Percentiles rank a stretch among this genome's conserved stretches.
Evolutionary conservation across 176 grass and related monocot genomes (phyloP).

Genomic region (Hsuehochloa calcarea): DNA sequence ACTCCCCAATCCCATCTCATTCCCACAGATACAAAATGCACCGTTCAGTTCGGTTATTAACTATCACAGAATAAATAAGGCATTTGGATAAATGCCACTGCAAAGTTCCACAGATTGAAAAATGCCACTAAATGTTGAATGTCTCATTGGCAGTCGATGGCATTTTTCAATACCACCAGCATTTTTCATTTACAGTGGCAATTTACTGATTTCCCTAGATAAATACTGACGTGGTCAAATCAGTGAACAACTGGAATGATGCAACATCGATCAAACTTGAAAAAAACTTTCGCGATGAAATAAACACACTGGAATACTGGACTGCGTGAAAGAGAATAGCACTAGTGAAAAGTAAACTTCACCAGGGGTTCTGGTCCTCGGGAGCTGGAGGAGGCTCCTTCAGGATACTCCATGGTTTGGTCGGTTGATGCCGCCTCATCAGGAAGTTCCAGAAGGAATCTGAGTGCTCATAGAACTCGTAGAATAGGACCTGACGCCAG

Average conservation of each 20-base stretch:
- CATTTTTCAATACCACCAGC: constrained; percentile 5
- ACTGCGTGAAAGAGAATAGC: not conserved
- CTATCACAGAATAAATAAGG: not conserved
- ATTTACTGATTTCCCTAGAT: not conserved
- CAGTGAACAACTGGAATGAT: constrained; percentile 4
- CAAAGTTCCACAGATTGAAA: not conserved
- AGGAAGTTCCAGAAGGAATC: constrained; percentile 87
- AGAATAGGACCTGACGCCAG: constrained; percentile 60
- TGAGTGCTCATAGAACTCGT: constrained; percentile 53
- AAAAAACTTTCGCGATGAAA: not conserved
- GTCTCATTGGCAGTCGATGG: not conserved
- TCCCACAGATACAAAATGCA: not conserved
- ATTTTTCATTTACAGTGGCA: constrained; percentile 13
- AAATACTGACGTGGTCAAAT: constrained; percentile 24
- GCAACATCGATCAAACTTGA: not conserved
- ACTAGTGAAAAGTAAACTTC: constrained; percentile 3
- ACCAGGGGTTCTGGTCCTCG: constrained; percentile 56
- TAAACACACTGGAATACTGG: not conserved
- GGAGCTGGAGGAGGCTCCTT: constrained; percentile 45
- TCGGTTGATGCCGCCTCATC: constrained; percentile 40
- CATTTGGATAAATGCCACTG: not conserved
- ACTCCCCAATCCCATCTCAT: not conserved
- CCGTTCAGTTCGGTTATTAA: not conserved
- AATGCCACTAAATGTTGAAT: not conserved
- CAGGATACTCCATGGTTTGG: constrained; percentile 53